phyloP scores from a whole-genome alignment of 2,329 filamentous ascomycete genomes.

The Alternaria ethzedia region DNA sequence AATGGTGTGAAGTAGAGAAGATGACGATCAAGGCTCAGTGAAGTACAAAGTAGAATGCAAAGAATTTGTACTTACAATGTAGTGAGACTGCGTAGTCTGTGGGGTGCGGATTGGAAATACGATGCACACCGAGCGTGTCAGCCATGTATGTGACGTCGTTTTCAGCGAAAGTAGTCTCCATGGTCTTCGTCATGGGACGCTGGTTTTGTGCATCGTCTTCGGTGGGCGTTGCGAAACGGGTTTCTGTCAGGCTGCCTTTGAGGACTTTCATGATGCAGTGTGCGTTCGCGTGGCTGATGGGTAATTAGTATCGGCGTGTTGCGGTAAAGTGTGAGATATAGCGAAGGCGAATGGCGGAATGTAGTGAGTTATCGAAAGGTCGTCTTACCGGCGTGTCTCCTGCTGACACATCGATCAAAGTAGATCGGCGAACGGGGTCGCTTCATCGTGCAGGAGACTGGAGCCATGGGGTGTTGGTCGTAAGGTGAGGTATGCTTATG shows the following conservation, averaged over 20 bases:
- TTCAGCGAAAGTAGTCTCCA: conserved; percentile 70
- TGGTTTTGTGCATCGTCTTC: conserved; percentile 54
- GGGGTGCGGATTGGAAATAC: conserved; percentile 75
- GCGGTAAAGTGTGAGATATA: no score
- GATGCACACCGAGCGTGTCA: conserved; percentile 84
- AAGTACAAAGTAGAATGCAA: conserved; percentile 8
- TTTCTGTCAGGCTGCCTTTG: conserved; percentile 79
- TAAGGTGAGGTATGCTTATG: conserved; percentile 11
- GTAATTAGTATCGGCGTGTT: no score
- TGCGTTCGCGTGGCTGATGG: conserved; percentile 64
- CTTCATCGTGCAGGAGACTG: conserved; percentile 39
- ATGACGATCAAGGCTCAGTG: no score
- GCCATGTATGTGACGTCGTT: conserved; percentile 90
- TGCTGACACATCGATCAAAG: conserved; percentile 37
- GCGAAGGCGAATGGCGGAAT: no score
- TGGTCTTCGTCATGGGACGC: conserved; percentile 67
- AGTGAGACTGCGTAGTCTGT: conserved; percentile 81
- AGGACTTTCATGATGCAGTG: conserved; percentile 94
- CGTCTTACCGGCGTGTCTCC: conserved; percentile 36
- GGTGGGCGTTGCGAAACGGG: conserved; percentile 76
- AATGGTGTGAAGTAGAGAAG: no score
- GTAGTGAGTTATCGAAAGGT: conserved; percentile 1
- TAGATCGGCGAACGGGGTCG: conserved; percentile 36
- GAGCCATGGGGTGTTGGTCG: not conserved
- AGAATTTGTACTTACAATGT: conserved; percentile 63